These are phyloP conservation scores for Ustulina deusta DNA, from an alignment of 2,329 filamentous ascomycete species.

Conservation along the genomic window DNA sequence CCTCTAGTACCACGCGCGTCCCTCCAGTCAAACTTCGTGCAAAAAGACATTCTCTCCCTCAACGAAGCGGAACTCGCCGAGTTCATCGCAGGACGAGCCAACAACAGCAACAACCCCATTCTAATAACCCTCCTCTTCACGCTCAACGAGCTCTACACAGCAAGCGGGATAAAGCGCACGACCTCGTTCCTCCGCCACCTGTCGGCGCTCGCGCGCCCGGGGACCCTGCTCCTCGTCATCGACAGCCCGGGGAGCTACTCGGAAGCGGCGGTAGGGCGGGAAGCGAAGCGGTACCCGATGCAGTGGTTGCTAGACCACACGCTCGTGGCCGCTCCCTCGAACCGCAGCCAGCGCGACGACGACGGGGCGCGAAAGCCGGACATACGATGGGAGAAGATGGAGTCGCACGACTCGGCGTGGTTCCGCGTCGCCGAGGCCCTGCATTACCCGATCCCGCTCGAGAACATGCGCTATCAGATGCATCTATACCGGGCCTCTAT, in stretches of 20 bases:
- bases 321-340: constrained; percentile 59
- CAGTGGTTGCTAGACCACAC: constrained; percentile 90
- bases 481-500: constrained; percentile 74
- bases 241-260: constrained; percentile 96
- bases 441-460: constrained; percentile 84
- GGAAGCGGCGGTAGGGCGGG: constrained; percentile 76
- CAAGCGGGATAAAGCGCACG: constrained; percentile 76
- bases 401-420: constrained; percentile 84
- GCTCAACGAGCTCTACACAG: constrained; percentile 91
- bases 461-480: constrained; percentile 96
- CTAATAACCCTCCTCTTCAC: constrained; percentile 92
- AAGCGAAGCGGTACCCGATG: constrained; percentile 84
- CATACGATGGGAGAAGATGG: constrained; percentile 77
- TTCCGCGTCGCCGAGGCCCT: constrained; percentile 78
- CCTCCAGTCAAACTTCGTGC: constrained; percentile 58
- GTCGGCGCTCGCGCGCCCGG: constrained; percentile 67
- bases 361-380: constrained; percentile 48
- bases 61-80: constrained; percentile 50
- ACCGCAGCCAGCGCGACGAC: constrained; percentile 47
- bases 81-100: constrained; percentile 43
- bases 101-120: constrained; percentile 52
- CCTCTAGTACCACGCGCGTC: constrained; percentile 57
- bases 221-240: constrained; percentile 82
- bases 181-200: constrained; percentile 80
- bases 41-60: constrained; percentile 63